Evolutionary conservation across 306 rosid species (phyloP).

Genomic region (Quercus alba): DNA sequence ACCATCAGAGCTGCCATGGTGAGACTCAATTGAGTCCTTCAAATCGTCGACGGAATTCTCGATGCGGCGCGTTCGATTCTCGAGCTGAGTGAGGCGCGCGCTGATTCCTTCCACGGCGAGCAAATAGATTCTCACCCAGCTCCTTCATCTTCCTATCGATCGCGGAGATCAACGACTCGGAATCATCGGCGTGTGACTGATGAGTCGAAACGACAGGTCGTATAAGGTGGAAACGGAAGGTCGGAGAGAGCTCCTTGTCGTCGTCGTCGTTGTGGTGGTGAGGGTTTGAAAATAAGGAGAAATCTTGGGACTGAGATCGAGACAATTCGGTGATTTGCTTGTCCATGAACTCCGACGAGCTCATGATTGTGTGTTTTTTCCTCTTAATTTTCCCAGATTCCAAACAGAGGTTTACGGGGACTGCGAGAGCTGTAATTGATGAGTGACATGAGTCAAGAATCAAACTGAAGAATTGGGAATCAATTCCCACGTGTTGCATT

Average conservation of each 20-base stretch:
- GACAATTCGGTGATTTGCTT: constrained; percentile 35
- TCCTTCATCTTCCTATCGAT: constrained; percentile 31
- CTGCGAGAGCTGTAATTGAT: neutral
- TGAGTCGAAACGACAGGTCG: constrained; percentile 14
- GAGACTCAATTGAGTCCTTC: constrained; percentile 22
- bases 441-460: neutral
- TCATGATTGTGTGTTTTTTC: constrained; percentile 7
- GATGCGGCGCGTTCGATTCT: constrained; percentile 21
- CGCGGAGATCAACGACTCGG: constrained; percentile 16
- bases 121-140: constrained; percentile 19
- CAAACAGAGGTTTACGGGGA: no score
- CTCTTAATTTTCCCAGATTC: no score
- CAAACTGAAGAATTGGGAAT: neutral
- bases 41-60: constrained; percentile 33
- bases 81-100: constrained; percentile 29
- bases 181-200: constrained; percentile 7
- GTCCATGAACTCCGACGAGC: constrained; percentile 33
- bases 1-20: constrained; percentile 24
- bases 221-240: constrained; percentile 19
- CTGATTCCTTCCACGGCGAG: constrained; percentile 31
- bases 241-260: constrained; percentile 10
- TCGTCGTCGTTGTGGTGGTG: constrained; percentile 3
- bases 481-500: no score
- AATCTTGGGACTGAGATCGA: constrained; percentile 36
- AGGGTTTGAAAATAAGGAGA: constrained; percentile 10